phyloP scores from a whole-genome alignment of 2,329 filamentous ascomycete genomes.

The Fusarium circinatum region DNA sequence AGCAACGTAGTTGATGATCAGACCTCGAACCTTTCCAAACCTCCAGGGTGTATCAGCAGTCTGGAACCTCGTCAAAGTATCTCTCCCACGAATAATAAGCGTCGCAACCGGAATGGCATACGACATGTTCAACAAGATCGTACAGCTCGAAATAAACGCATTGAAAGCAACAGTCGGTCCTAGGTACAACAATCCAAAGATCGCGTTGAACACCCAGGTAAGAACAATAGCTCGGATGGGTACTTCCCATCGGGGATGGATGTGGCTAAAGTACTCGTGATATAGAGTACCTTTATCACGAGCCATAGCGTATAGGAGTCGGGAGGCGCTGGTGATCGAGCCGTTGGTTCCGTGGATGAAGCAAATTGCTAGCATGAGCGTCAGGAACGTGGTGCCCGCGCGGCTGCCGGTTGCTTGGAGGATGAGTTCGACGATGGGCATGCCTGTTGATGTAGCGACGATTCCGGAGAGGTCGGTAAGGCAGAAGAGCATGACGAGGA shows the following conservation, averaged over 20 bases:
- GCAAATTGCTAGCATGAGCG: conserved; percentile 54
- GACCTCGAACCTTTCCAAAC: conserved; percentile 11
- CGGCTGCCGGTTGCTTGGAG: conserved; percentile 54
- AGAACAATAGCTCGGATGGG: conserved; percentile 25
- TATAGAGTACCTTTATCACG: conserved; percentile 30
- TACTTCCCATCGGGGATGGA: conserved; percentile 23
- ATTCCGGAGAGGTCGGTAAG: conserved; percentile 51
- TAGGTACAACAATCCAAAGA: conserved; percentile 33
- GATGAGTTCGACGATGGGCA: conserved; percentile 59
- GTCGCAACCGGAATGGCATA: conserved; percentile 32
- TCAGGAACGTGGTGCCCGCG: conserved; percentile 53
- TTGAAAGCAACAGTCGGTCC: conserved; percentile 34
- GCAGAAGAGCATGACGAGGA: conserved; percentile 56
- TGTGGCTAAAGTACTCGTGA: conserved; percentile 26
- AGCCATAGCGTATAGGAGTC: conserved; percentile 52
- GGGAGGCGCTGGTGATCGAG: conserved; percentile 54
- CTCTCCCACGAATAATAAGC: conserved; percentile 17
- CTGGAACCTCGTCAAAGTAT: neutral
- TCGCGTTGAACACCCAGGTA: conserved; percentile 23
- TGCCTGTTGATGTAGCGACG: conserved; percentile 51
- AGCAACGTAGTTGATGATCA: conserved; percentile 23
- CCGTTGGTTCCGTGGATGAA: conserved; percentile 59
- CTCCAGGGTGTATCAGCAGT: conserved; percentile 12
- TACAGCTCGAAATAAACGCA: conserved; percentile 34
- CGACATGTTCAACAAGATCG: conserved; percentile 34